Evolutionary conservation across 192 early-diverging fungal species (phyloP).

Genomic region (Entophlyctis luteolus): DNA sequence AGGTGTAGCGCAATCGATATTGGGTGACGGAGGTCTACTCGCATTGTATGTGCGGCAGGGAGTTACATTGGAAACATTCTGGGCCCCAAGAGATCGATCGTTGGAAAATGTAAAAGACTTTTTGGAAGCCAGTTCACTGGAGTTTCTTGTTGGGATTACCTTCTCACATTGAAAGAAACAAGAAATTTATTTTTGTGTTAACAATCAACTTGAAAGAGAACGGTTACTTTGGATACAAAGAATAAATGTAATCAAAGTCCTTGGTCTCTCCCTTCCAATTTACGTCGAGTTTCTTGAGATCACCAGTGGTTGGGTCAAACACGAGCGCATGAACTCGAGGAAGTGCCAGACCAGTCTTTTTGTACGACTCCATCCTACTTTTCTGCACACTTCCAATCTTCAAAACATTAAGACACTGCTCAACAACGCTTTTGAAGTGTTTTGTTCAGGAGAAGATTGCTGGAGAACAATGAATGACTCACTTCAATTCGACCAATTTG

Average conservation of each 20-base stretch:
- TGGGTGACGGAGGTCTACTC: neutral
- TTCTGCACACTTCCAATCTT: constrained; percentile 18
- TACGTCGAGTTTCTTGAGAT: constrained; percentile 17
- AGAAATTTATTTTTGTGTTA: no score
- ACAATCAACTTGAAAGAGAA: neutral
- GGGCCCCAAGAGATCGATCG: neutral
- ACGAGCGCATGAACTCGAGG: constrained; percentile 16
- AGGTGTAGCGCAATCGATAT: neutral
- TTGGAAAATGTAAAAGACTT: neutral
- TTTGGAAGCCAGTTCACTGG: neutral
- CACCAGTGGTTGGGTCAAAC: constrained; percentile 17
- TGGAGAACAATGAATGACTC: constrained; percentile 65
- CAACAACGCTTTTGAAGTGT: neutral
- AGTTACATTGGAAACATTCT: neutral
- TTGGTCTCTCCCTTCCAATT: constrained; percentile 19
- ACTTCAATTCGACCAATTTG: constrained; percentile 60
- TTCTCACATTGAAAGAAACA: no score
- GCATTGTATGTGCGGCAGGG: constrained; percentile 5
- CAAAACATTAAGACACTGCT: constrained; percentile 21
- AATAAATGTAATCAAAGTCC: constrained; percentile 23
- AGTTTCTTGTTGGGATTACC: neutral
- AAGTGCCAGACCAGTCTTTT: constrained; percentile 6
- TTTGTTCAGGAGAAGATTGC: neutral
- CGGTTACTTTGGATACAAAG: constrained; percentile 10
- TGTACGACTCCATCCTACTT: neutral